Base-by-base conservation (phyloP, 2,329 filamentous ascomycete species). In the Fusarium coicis region DNA sequence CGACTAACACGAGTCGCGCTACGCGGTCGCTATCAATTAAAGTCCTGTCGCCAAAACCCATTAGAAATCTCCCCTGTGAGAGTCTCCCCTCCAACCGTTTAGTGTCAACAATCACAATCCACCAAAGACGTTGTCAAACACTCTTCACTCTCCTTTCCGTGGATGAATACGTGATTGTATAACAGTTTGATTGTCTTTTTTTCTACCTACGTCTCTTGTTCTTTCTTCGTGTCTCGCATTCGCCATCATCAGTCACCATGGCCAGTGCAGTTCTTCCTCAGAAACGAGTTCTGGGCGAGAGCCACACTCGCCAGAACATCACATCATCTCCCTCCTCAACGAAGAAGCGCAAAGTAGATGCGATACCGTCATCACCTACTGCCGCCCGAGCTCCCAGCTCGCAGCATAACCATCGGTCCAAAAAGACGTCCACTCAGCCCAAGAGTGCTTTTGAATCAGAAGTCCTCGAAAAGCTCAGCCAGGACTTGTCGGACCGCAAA, bases 381-480 rank as follows among this genome's bases (percentile, higher is more conserved):
- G 84, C 86, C 18, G 84, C 86, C 37, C 87, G 87, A 64, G 87
- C 93, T 76, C 89, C 88, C 61, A 88, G 90, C 61, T 91, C 92
- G 7, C 89, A 92, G 74, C 89, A 88, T 79, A 86, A 84, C n/a
- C 86, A 84, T 16, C 88, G 89, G 74, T 89, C 88, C 72, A 91
- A 90, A 79, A 80, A 82, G 36, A 87, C 89, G 71, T 96, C 93
- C 4, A 95, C 89, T 76, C 94, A 95, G 82, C 89, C 90, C 21
- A 98, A 97, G 85, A 97, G 95, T 81, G 89, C 93, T 62, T 99
- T 99, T 81, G 96, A 98, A 83, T 92, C 93, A 66, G 95, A 98
- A 80, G 94, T 97, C 5, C 87, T 99, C 70, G 96, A 98, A 87
- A 97, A 97, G 85, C 89, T 99, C 83, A 96, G 94, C 70, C 96